Evolutionary conservation across 1,284 basidiomycete species (phyloP).

Genomic region (Leccinum subrobustum): DNA sequence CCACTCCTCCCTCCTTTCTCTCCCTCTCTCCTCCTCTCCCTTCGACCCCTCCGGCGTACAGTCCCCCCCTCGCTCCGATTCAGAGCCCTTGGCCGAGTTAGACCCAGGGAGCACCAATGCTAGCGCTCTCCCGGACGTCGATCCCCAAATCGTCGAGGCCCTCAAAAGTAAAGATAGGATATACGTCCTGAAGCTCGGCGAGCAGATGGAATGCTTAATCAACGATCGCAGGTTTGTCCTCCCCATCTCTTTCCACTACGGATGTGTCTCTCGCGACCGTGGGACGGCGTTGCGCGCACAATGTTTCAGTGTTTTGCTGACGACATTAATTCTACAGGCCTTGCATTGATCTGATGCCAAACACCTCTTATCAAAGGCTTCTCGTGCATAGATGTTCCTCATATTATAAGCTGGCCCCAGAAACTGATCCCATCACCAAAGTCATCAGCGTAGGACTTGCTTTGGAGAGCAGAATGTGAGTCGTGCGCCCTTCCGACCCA

Average conservation of each 20-base stretch:
- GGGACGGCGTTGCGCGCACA: neutral
- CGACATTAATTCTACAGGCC: slow-evolving; percentile 38
- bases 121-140: slow-evolving; percentile 43
- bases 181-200: slow-evolving; percentile 80
- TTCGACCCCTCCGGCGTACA: slow-evolving; percentile 8
- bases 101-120: slow-evolving; percentile 23
- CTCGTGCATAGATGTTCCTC: slow-evolving; percentile 79
- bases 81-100: slow-evolving; percentile 30
- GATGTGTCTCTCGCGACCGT: slow-evolving; percentile 4
- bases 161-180: slow-evolving; percentile 81
- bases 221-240: slow-evolving; percentile 61
- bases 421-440: slow-evolving; percentile 64
- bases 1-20: slow-evolving; percentile 4
- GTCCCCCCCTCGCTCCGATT: slow-evolving; percentile 26
- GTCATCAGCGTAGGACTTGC: slow-evolving; percentile 55
- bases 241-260: neutral
- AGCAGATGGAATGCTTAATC: slow-evolving; percentile 76
- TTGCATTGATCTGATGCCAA: slow-evolving; percentile 61
- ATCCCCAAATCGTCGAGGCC: slow-evolving; percentile 76
- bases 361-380: slow-evolving; percentile 77
- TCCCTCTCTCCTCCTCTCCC: neutral
- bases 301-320: slow-evolving; percentile 19
- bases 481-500: slow-evolving; percentile 16
- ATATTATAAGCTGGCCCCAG: slow-evolving; percentile 70
- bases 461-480: slow-evolving; percentile 71